Base-by-base conservation (phyloP, 331 rosid genomes). In the Cydonia oblonga region DNA sequence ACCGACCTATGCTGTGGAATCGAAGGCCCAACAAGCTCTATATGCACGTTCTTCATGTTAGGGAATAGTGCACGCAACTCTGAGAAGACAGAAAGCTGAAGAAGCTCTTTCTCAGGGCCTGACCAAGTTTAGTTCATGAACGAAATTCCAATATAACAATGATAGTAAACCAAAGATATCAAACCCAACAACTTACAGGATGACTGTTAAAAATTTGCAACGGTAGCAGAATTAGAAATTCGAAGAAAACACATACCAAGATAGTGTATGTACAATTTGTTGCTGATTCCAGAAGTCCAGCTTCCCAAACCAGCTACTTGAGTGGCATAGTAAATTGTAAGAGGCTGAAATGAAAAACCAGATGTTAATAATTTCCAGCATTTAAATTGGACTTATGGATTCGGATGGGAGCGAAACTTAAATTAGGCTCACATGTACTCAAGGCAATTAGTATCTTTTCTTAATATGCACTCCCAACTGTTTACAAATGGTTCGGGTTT, bases 101-200 rank as follows among this genome's bases (percentile, higher is more conserved):
- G 83, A 76, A 91, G 84, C 87, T 91, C 98, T 78, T 88, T 91
- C 82, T 89, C 98, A 38, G 98, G 96, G 56, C 97, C 98, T 93
- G 79, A 71, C 58, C 70, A 25, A 62, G 53, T 25, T 54, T 13
- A 79, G 46, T 6, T 73, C 38, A 64, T 44, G 29, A 49, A 54
- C 24, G 29, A 38, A 67, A 67, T 49, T 40, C 11, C 54, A 42
- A 56, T 5, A 19, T 38, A 15, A 65, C 26, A 30, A 49, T 19
- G 15, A 58, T 14, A 30, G 59, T 42, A 19, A 32, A 64, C 12
- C 18, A 51, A 13, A 20, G n/a, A 61, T 15, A 38, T 12, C 42
- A 73, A 71, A 71, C 26, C 68, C 12, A 4, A 40, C 8, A 58
- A 35, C 42, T 18, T 57, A 7, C 30, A 7, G 25, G 18, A 3